Base-by-base conservation (phyloP, 225 moss, liverwort and hornwort genomes). In the Thuidium tamariscinum region DNA sequence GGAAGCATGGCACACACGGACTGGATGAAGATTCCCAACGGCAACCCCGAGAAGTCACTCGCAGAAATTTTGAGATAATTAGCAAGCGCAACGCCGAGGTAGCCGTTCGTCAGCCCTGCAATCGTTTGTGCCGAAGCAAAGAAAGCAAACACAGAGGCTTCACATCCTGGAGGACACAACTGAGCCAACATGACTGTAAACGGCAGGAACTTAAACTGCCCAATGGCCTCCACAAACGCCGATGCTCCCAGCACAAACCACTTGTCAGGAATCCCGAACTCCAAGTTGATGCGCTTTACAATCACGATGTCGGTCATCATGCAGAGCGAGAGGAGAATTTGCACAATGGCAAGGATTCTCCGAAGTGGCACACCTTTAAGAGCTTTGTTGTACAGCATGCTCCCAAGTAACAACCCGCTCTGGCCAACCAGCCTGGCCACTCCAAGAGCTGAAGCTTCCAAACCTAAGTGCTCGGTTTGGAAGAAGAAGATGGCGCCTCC, bases 401-500 rank as follows among this genome's bases (percentile, higher is more conserved):
- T 94, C 4, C 95, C 95, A 15, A 93, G 83, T 16, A 96, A 81
- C 52, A 93, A 59, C 7, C 93, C 95, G 46, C 92, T 65, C 80
- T 95, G 95, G 9, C 96, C 96, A 34, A 96, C 93, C 79, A 96
- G 86, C 52, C 92, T 85, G 32, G 92, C 92, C 6, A 95, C 79
- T 6, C 95, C 96, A 6, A 96, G 89, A 26, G 91, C 92, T 0
- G 94, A 93, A 2, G 95, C 91, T 65, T 93, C 89, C 36, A 95
- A 77, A 26, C 87, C 91, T 44, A 96, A 85, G 29, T 91, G 89
- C 81, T 96, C 92, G 19, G 96, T 95, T 84, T 96, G 96, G 80
- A 80, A 96, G 88, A 91, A 96, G 76, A 96, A 96, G n/a, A 96
- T 89, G 65, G 94, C 93, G 39, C 96, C 94, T 15, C 95, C 95